Percentiles rank a stretch among this genome's conserved stretches.
Evolutionary conservation across 169 alveolate genomes (phyloP).

Genomic region (Plasmodium reichenowi): DNA sequence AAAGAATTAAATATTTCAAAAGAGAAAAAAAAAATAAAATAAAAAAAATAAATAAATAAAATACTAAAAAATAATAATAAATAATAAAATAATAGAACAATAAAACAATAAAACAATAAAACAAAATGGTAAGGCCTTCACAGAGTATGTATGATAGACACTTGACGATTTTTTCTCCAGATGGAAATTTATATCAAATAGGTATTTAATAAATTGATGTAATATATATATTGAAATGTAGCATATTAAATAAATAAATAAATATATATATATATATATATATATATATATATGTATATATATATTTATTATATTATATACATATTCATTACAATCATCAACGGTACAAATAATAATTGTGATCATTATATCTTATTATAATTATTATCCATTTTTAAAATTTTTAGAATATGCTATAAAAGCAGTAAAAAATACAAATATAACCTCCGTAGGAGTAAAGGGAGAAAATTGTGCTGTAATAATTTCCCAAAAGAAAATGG

Average conservation of each 20-base stretch:
- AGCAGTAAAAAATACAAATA: constrained; percentile 96
- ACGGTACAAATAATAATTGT: too few relatives aligned
- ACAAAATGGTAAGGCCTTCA: constrained; percentile 89
- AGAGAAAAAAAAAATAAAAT: too few relatives aligned
- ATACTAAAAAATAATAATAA: too few relatives aligned
- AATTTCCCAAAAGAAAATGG: constrained; percentile 95
- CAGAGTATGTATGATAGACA: constrained; percentile 93
- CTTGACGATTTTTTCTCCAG: constrained; percentile 98
- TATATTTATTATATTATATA: not conserved
- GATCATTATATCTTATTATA: too few relatives aligned
- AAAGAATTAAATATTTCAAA: too few relatives aligned
- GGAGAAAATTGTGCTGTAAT: constrained; percentile 96
- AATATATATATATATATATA: not conserved
- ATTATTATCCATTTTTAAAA: not conserved
- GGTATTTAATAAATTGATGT: constrained; percentile 80
- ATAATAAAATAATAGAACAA: too few relatives aligned
- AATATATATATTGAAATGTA: too few relatives aligned
- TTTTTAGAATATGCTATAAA: constrained; percentile 95
- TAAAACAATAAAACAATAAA: constrained; percentile 10
- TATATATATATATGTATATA: not conserved
- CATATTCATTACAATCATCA: not conserved
- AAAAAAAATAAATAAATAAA: too few relatives aligned
- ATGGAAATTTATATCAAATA: constrained; percentile 97
- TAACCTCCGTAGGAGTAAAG: constrained; percentile 96
- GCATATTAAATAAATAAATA: not conserved